Conservation (phyloP, 139 green algal species). For the Coelastrella sp. region DNA sequence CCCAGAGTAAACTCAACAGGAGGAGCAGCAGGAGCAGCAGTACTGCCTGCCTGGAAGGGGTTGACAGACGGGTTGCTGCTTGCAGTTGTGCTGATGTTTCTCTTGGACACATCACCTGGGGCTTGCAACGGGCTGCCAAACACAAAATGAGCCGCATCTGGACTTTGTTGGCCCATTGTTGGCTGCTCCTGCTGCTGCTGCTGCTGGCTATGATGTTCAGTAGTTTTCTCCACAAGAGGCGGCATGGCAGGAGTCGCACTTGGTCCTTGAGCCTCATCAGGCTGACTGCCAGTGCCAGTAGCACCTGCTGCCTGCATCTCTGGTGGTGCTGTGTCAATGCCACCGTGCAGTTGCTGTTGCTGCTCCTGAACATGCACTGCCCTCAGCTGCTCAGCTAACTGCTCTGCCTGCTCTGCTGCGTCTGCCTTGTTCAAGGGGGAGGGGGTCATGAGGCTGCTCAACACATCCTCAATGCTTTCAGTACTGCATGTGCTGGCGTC, state of each 20-base stretch:
- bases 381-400: slow-evolving; percentile 18
- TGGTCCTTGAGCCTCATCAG: neutral
- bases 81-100: slow-evolving; percentile 6
- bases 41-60: neutral
- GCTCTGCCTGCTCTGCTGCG: neutral
- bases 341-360: neutral
- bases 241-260: neutral
- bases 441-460: neutral
- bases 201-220: neutral
- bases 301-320: neutral
- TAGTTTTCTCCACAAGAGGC: neutral
- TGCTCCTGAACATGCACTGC: neutral
- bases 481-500: neutral
- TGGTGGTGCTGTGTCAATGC: neutral
- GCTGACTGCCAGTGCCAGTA: neutral
- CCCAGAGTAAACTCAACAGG: neutral
- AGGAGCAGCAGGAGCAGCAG: slow-evolving; percentile 1
- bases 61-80: neutral
- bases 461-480: neutral
- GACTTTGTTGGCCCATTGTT: neutral
- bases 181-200: neutral
- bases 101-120: neutral
- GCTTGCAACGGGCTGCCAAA: slow-evolving; percentile 15
- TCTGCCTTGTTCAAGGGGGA: neutral
- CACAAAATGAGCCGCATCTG: neutral